phyloP scores from a whole-genome alignment of 192 early-diverging fungal species.

The Podila clonocystis region DNA sequence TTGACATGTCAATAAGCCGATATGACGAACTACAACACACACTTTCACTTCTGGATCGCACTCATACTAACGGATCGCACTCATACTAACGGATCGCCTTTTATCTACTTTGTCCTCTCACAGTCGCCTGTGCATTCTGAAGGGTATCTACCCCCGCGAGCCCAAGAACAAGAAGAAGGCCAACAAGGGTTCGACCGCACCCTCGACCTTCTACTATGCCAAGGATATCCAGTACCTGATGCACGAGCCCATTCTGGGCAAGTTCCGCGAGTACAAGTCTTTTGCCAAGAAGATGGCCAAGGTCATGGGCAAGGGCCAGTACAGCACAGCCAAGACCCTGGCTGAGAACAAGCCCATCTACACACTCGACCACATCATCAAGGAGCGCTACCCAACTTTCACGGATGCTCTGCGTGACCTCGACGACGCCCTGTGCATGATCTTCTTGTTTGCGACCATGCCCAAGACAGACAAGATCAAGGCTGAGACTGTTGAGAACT shows the following conservation, averaged over 20 bases:
- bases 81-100: too few species aligned
- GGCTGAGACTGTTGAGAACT: slow-evolving; percentile 71
- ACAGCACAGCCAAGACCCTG: slow-evolving; percentile 78
- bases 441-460: slow-evolving; percentile 93
- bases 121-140: slow-evolving; percentile 96
- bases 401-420: slow-evolving; percentile 93
- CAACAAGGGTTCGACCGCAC: slow-evolving; percentile 88
- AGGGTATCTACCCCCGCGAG: slow-evolving; percentile 98
- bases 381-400: slow-evolving; percentile 96
- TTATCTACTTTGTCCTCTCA: not conserved
- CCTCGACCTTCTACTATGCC: slow-evolving; percentile 89
- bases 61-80: too few species aligned
- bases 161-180: slow-evolving; percentile 95
- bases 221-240: slow-evolving; percentile 96
- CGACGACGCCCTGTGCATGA: slow-evolving; percentile 98
- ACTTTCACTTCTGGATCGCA: too few species aligned
- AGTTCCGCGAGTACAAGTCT: slow-evolving; percentile 93
- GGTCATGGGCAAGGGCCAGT: slow-evolving; percentile 85
- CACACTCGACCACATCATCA: slow-evolving; percentile 92
- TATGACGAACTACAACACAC: too few species aligned
- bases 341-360: slow-evolving; percentile 84
- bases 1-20: too few species aligned
- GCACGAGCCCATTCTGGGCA: slow-evolving; percentile 93
- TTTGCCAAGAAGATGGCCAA: slow-evolving; percentile 89
- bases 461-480: slow-evolving; percentile 74